Evolutionary conservation across 805 yeast genomes (phyloP).

Genomic region (Candida ulmi): DNA sequence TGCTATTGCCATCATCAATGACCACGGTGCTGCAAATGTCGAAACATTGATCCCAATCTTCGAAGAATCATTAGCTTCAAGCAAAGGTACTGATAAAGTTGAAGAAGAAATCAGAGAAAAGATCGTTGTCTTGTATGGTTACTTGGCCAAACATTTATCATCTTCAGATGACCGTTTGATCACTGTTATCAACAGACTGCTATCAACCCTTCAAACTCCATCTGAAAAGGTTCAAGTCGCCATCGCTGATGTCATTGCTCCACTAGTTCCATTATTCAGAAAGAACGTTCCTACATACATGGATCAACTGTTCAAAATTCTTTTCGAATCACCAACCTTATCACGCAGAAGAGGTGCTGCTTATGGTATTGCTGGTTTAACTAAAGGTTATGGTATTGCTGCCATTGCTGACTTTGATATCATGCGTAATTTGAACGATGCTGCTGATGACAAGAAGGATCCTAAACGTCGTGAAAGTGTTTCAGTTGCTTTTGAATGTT

Average conservation of each 20-base stretch:
- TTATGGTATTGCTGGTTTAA: conserved; percentile 91
- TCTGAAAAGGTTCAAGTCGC: conserved; percentile 89
- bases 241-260: conserved; percentile 79
- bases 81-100: conserved; percentile 38
- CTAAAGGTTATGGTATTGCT: conserved; percentile 82
- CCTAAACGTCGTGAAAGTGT: conserved; percentile 79
- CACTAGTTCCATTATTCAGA: conserved; percentile 60
- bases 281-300: conserved; percentile 47
- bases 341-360: conserved; percentile 84
- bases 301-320: conserved; percentile 50
- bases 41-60: conserved; percentile 78
- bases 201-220: conserved; percentile 77
- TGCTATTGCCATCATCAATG: conserved; percentile 67
- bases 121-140: conserved; percentile 83
- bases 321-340: conserved; percentile 45
- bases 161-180: conserved; percentile 60
- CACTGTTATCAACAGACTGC: conserved; percentile 59
- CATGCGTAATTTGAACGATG: conserved; percentile 68
- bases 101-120: conserved; percentile 70
- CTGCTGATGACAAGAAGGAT: conserved; percentile 82
- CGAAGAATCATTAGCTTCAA: conserved; percentile 54
- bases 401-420: conserved; percentile 73
- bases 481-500: conserved; percentile 76
- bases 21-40: conserved; percentile 60
- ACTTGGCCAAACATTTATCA: conserved; percentile 79